These are phyloP conservation scores for Suillus paluster DNA, from an alignment of 768 basidiomycete species.

Conservation along the genomic window DNA sequence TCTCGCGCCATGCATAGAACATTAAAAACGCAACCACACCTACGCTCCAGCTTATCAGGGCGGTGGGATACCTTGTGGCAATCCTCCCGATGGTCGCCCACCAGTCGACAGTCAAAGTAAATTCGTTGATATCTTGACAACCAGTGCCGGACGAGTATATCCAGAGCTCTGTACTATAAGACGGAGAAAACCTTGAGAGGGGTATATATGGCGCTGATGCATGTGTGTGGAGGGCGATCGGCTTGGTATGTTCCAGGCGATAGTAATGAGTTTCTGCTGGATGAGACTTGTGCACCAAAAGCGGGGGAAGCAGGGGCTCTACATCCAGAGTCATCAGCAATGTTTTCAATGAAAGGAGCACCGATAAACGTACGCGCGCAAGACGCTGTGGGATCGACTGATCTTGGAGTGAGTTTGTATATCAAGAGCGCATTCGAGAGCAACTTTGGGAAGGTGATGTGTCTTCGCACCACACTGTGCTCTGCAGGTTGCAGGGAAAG, in stretches of 20 bases:
- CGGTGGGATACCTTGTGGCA: constrained; percentile 75
- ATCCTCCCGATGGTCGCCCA: constrained; percentile 70
- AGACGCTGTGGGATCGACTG: constrained; percentile 12
- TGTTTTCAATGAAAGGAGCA: neutral
- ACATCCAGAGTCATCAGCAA: constrained; percentile 17
- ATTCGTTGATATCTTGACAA: constrained; percentile 44
- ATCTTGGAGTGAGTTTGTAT: constrained; percentile 55
- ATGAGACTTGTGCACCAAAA: constrained; percentile 67
- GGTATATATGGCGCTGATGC: constrained; percentile 66
- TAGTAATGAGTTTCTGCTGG: constrained; percentile 71
- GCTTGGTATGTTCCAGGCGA: constrained; percentile 43
- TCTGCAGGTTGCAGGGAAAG: constrained; percentile 37
- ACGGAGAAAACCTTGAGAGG: constrained; percentile 15
- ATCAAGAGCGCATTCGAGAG: constrained; percentile 66
- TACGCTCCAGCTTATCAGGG: constrained; percentile 72
- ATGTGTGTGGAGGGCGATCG: constrained; percentile 65
- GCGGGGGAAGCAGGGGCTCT: constrained; percentile 63
- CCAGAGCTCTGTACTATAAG: constrained; percentile 53
- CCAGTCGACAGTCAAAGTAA: constrained; percentile 72
- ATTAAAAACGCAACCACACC: constrained; percentile 67
- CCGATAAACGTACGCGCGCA: constrained; percentile 34
- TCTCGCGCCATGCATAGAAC: constrained; percentile 51
- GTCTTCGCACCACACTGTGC: constrained; percentile 41
- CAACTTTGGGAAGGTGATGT: constrained; percentile 57
- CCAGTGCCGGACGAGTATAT: constrained; percentile 59